Base-by-base conservation (phyloP, 2,329 filamentous ascomycete genomes). In the Pseudocercospora crystallina region DNA sequence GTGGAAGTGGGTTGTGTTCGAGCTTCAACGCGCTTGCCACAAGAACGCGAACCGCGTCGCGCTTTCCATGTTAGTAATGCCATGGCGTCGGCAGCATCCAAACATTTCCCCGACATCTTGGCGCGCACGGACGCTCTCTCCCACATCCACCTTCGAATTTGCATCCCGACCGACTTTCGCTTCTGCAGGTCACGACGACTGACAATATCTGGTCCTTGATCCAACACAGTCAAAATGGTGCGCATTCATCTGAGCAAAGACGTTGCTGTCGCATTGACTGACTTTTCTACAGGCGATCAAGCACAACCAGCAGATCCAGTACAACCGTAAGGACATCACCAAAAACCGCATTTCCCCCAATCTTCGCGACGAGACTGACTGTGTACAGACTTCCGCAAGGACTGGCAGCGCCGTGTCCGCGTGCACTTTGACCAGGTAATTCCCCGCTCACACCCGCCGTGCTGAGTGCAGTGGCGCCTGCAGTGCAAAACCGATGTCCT, bases 351-450 rank as follows among this genome's bases (percentile, higher is more conserved):
- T 40, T n/a, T n/a, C 26, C n/a, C 20, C 8, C 40, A 29, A 33
- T 26, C 3, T 49, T 15, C 44, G 43, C 13, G 15, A 50, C 15
- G n/a, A 14, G 26, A 45, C 54, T 57, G 43, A 57, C 44, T 36
- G 37, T 29, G 50, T 63, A 60, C 72, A 94, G 89, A 96, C 77
- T 96, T 96, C 89, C 91, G 90, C 81, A 96, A 96, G 90, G 91
- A 99, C 84, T 99, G 94, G 94, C 91, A 97, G 80, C 89, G 90
- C 81, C 89, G 91, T 81, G 94, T 99, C 75, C 89, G 90, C 80
- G 89, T 89, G 79, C 94, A 99, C 85, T 99, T 99, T 82, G 90
- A 99, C 84, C 94, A 97, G 90, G 92, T 95, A 92, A 80, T 72
- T 77, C 74, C 77, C 78, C 74, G 75, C 70, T 76, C 72, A 70